Base-by-base conservation (phyloP, 441 rosid genomes). In the Gossypium laxum region DNA sequence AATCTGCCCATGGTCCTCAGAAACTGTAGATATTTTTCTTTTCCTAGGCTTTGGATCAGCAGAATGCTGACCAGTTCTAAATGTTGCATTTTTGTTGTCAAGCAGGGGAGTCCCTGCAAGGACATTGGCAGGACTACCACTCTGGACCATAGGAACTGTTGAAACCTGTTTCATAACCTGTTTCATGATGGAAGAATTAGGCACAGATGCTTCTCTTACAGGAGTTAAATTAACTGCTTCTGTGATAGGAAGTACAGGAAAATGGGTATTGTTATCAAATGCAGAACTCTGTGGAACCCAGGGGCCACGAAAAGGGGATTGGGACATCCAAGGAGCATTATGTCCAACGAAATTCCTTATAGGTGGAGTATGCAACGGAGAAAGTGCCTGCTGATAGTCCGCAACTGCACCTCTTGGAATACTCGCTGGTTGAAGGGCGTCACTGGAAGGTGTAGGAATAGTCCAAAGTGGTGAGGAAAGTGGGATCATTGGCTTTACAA, bases 391-490 rank as follows among this genome's bases (percentile, higher is more conserved):
- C 80, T 83, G 97, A 78, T 81, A 88, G 70, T 86, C 87, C 84
- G 83, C 74, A 72, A 79, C 75, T 2, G 86, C 82, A 73, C 86
- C 86, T 84, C 90, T 88, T 65, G 87, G 83, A 76, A 84, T 34
- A 76, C 82, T 73, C 75, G 81, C 81, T 73, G 95, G 74, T 70
- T 91, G 93, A 78, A 85, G 52, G 45, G 84, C 68, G 72, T 86
- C 96, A 26, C 72, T 69, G 28, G 83, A 69, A 41, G 97, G 90
- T 47, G 88, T 85, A 52, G 96, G 69, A 56, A 91, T 76, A 76
- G 83, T 86, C 98, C 98, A 96, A 62, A 91, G 86, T 32, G 98
- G 98, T 58, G 99, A 91, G 48, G 98, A 89, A 73, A 81, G 85
- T 63, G 99, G 93, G 51, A 77, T 80, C 75, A 90, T 62, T 41